phyloP scores from a whole-genome alignment of 2,329 filamentous ascomycete genomes.

The Fusarium metavorans region DNA sequence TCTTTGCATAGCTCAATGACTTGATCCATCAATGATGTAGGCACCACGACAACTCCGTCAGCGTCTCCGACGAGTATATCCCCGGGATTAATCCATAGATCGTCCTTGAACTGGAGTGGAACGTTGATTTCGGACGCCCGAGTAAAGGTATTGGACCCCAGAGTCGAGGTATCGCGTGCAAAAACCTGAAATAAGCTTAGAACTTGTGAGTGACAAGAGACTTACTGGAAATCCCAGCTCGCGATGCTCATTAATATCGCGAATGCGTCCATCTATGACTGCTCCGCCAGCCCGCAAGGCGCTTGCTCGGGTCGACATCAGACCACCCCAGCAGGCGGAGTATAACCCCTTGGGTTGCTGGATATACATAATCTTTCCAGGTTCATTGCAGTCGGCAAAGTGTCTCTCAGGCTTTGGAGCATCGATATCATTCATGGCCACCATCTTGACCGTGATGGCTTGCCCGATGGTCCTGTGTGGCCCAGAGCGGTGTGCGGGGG shows the following conservation, averaged over 20 bases:
- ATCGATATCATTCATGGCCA: constrained; percentile 35
- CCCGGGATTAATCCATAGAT: constrained; percentile 38
- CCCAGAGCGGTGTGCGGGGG: constrained; percentile 17
- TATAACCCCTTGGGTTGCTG: constrained; percentile 44
- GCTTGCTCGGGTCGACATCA: constrained; percentile 46
- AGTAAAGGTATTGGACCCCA: not conserved
- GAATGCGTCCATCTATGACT: constrained; percentile 43
- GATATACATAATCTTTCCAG: constrained; percentile 43
- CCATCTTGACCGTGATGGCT: constrained; percentile 47
- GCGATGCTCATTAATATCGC: not conserved
- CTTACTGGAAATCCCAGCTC: not conserved
- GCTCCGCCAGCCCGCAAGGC: constrained; percentile 40
- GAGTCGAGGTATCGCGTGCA: not conserved
- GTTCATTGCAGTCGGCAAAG: constrained; percentile 43
- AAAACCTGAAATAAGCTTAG: not conserved
- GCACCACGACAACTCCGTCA: constrained; percentile 46
- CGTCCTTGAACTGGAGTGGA: not conserved
- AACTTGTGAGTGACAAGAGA: not conserved
- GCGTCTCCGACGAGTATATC: constrained; percentile 45
- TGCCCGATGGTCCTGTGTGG: constrained; percentile 37
- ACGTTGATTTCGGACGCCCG: not conserved
- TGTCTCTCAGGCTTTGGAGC: constrained; percentile 43
- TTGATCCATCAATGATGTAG: constrained; percentile 34
- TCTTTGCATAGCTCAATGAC: constrained; percentile 44
- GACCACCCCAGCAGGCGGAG: constrained; percentile 44